These are phyloP conservation scores for Chaetomium cochliodes DNA, from an alignment of 495 filamentous ascomycete species.

Conservation along the genomic window DNA sequence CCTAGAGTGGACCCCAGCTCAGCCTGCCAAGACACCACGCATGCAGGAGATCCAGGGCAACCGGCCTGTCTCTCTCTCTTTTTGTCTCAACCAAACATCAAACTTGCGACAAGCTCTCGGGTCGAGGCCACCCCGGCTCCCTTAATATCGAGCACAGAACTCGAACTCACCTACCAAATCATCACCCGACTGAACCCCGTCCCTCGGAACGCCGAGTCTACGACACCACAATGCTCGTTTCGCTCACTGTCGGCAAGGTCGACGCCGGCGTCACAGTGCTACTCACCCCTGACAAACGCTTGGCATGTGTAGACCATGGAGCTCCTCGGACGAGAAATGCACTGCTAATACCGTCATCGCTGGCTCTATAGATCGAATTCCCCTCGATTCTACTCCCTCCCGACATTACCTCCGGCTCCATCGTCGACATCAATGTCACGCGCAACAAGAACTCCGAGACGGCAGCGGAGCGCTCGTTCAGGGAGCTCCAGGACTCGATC, in stretches of 20 bases:
- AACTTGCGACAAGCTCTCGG: slow-evolving; percentile 8
- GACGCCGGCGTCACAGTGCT: slow-evolving; percentile 97
- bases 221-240: slow-evolving; percentile 74
- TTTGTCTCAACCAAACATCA: slow-evolving; percentile 11
- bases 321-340: neutral
- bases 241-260: slow-evolving; percentile 97
- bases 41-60: slow-evolving; percentile 13
- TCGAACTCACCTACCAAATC: neutral
- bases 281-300: slow-evolving; percentile 91
- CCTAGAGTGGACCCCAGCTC: neutral
- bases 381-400: slow-evolving; percentile 94
- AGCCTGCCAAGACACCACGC: slow-evolving; percentile 6
- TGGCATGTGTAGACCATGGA: slow-evolving; percentile 59
- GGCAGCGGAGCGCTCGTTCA: slow-evolving; percentile 69
- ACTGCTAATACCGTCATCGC: slow-evolving; percentile 7
- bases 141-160: neutral
- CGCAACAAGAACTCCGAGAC: slow-evolving; percentile 80
- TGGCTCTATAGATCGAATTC: slow-evolving; percentile 79
- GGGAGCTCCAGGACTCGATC: slow-evolving; percentile 82
- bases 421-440: slow-evolving; percentile 95
- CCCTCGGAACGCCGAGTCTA: neutral
- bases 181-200: neutral
- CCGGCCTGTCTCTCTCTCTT: neutral
- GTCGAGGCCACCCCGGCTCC: neutral
- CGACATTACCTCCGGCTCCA: slow-evolving; percentile 90